Conservation (phyloP, 495 filamentous ascomycete species). For the Podospora bellae-mahoneyi region DNA sequence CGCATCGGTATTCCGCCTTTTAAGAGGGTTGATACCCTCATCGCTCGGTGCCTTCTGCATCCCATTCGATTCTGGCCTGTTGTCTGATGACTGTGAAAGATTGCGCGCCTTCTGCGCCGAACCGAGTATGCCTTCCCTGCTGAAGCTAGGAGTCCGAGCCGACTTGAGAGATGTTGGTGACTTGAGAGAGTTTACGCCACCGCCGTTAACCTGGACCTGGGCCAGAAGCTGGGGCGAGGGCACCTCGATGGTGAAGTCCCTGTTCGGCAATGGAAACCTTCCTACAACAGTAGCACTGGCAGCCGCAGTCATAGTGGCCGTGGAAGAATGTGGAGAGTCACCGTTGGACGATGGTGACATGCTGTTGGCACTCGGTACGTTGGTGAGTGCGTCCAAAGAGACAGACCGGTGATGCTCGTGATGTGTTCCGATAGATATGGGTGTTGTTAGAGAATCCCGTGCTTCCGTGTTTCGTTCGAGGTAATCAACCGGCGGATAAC, state of each 20-base stretch:
- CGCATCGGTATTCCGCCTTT: conserved; percentile 64
- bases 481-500: conserved; percentile 6
- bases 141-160: conserved; percentile 48
- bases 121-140: conserved; percentile 56
- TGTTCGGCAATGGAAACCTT: conserved; percentile 43
- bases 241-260: conserved; percentile 50
- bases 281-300: conserved; percentile 36
- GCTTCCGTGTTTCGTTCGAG: conserved; percentile 4
- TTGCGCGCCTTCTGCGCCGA: conserved; percentile 56
- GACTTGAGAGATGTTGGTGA: conserved; percentile 49
- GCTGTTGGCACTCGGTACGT: conserved; percentile 23
- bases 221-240: conserved; percentile 42
- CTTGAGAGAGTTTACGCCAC: conserved; percentile 47
- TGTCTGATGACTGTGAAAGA: conserved; percentile 52
- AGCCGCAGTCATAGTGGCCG: conserved; percentile 36
- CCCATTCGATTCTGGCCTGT: conserved; percentile 43
- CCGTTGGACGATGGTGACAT: conserved; percentile 52
- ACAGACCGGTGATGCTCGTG: not conserved
- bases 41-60: conserved; percentile 48
- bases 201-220: conserved; percentile 21
- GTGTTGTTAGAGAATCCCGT: not conserved
- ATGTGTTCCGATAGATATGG: not conserved
- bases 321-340: conserved; percentile 47
- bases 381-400: conserved; percentile 5
- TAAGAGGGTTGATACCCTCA: conserved; percentile 53